Evolutionary conservation across 352 stramenopile genomes (phyloP), one percentile per base, ranked within the genome.

Genomic region (Pythium phragmiticola): DNA sequence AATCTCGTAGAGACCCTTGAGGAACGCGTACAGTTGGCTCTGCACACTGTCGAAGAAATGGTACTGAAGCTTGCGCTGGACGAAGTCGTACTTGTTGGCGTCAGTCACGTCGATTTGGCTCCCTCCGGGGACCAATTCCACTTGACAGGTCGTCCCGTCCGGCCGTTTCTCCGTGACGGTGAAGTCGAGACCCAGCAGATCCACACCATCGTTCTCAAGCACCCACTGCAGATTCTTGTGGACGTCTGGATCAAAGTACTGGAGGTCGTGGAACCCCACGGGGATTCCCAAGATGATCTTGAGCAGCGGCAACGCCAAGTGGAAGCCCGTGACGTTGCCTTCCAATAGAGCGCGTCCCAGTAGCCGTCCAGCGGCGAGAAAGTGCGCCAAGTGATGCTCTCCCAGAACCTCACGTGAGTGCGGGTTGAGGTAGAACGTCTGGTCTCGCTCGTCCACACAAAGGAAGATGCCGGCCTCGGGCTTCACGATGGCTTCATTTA

Each of bases 231-330:
- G 68, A 49, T 75, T 92, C 50, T 69, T 69, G 61, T 82, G 85
- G 12, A 78, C 66, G 13, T 84, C 80, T 0, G 78, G 73, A 47
- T 94, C 80, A 26, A 86, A 75, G 57, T 88, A 84, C 72, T 98
- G 84, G 6, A 99, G 72, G 75, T 99, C 96, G 33, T 90, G 84
- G 37, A 99, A 92, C 16, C 83, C 92, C 52, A 99, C 77, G 3
- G 97, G 97, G 65, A 94, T 98, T 7, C 92, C 96, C 7, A 98
- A 75, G 21, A 99, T 89, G 60, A 99, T 87, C 76, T 99, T 99
- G 72, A 99, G 97, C 45, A 99, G 73, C 37, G 97, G 92, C 16
- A 96, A 75, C 5, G 95, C 91, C 72, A 99, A 82, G 69, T 99
- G 97, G 39, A 96, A 96, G 55, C 89, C 82, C 0, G 99, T 87